Evolutionary conservation across 495 filamentous ascomycete genomes (phyloP).

Genomic region (Pseudevernia furfuracea): DNA sequence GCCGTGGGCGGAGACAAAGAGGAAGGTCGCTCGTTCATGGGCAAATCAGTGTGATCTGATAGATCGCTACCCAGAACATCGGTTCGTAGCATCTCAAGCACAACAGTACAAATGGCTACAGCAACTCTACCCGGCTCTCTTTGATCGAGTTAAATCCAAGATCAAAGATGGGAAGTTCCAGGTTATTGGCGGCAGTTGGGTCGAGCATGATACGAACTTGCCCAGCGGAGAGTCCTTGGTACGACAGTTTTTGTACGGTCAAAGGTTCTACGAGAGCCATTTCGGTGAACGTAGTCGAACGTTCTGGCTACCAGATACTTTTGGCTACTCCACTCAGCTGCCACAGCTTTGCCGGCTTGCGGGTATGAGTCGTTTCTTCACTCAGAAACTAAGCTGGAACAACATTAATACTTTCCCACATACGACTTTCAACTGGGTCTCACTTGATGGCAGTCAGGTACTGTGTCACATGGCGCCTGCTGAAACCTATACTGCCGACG

Average conservation of each 20-base stretch:
- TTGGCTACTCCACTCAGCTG: slow-evolving; percentile 91
- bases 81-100: slow-evolving; percentile 85
- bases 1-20: slow-evolving; percentile 98
- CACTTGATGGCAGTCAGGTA: slow-evolving; percentile 89
- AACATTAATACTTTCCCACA: slow-evolving; percentile 99
- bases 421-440: slow-evolving; percentile 96
- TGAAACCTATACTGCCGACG: slow-evolving; percentile 90
- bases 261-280: slow-evolving; percentile 86
- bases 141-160: slow-evolving; percentile 82
- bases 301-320: slow-evolving; percentile 97
- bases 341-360: slow-evolving; percentile 86
- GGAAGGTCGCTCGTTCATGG: slow-evolving; percentile 94
- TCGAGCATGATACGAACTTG: slow-evolving; percentile 97
- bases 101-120: slow-evolving; percentile 99
- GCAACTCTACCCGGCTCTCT: slow-evolving; percentile 75
- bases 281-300: slow-evolving; percentile 85
- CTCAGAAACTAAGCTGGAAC: slow-evolving; percentile 93
- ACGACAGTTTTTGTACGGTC: slow-evolving; percentile 91
- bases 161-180: slow-evolving; percentile 88
- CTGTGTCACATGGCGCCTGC: slow-evolving; percentile 93
- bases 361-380: slow-evolving; percentile 94
- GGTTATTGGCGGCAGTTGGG: slow-evolving; percentile 95
- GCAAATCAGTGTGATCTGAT: slow-evolving; percentile 90
- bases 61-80: slow-evolving; percentile 88
- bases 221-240: slow-evolving; percentile 90